These are phyloP conservation scores for Cadophora malorum DNA, from an alignment of 2,329 filamentous ascomycete species.

Conservation along the genomic window DNA sequence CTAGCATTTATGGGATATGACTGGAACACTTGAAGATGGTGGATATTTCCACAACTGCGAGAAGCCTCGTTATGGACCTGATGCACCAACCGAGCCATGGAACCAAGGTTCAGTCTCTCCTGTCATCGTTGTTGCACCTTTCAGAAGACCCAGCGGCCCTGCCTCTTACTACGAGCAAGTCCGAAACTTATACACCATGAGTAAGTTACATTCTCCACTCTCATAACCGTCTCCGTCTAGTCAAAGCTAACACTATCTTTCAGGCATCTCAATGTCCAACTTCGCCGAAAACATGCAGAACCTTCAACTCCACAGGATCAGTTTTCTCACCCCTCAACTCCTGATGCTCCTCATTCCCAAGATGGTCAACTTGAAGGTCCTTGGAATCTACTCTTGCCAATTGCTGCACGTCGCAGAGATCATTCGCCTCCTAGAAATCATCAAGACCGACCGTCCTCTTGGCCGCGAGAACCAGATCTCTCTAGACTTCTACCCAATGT, in stretches of 20 bases:
- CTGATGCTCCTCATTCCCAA: conserved; percentile 39
- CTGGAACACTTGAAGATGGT: conserved; percentile 2
- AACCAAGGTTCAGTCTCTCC: conserved; percentile 26
- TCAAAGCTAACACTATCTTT: conserved; percentile 6
- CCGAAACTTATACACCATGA: conserved; percentile 30
- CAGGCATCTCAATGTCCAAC: conserved; percentile 35
- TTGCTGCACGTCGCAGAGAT: conserved; percentile 40
- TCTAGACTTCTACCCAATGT: conserved; percentile 42
- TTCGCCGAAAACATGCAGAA: conserved; percentile 35
- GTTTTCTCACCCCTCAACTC: conserved; percentile 36
- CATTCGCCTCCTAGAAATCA: conserved; percentile 36
- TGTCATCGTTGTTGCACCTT: conserved; percentile 29
- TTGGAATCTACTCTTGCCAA: conserved; percentile 42
- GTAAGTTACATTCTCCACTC: conserved; percentile 27
- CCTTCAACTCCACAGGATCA: conserved; percentile 41
- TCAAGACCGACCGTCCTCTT: conserved; percentile 33
- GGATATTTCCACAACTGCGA: conserved; percentile 33
- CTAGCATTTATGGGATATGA: conserved; percentile 34
- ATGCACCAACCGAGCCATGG: conserved; percentile 1
- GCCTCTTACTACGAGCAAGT: conserved; percentile 31
- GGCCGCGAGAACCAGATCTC: conserved; percentile 35
- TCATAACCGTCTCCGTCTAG: background rate
- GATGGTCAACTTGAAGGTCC: conserved; percentile 36
- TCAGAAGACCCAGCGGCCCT: conserved; percentile 22
- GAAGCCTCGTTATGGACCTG: conserved; percentile 16